phyloP scores from a whole-genome alignment of 345 rosid species.

The Boechera stricta region DNA sequence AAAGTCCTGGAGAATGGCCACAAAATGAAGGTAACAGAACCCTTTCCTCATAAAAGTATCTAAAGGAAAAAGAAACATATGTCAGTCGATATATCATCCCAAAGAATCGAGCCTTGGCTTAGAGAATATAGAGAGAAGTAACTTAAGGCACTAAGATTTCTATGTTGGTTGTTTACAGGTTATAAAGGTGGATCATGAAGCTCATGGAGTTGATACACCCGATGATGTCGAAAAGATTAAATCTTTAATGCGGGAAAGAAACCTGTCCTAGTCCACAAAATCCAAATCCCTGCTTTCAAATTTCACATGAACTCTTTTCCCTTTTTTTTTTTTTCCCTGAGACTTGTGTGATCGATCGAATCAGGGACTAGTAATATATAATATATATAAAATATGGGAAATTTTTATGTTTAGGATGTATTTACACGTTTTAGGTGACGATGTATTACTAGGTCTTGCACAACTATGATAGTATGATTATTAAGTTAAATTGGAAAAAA shows the following conservation, averaged over 20 bases:
- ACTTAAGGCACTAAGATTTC: not conserved
- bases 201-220: constrained; percentile 86
- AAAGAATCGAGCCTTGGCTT: not conserved
- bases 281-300: not conserved
- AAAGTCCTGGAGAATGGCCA: constrained; percentile 97
- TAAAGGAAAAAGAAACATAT: not conserved
- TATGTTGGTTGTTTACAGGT: constrained; percentile 54
- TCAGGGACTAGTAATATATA: not conserved
- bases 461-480: too few relatives aligned
- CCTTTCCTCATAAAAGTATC: not conserved
- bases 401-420: too few relatives aligned
- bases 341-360: not conserved
- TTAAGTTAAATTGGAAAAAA: too few relatives aligned
- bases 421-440: too few relatives aligned
- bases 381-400: too few relatives aligned
- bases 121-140: constrained; percentile 1
- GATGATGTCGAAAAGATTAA: constrained; percentile 88
- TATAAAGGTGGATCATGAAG: constrained; percentile 89
- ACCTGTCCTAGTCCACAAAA: constrained; percentile 53
- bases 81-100: not conserved
- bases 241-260: constrained; percentile 71
- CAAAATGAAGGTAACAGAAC: constrained; percentile 79
- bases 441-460: too few relatives aligned
- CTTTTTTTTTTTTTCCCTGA: not conserved
- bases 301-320: not conserved